phyloP scores from a whole-genome alignment of 2,329 filamentous ascomycete genomes.

The Corinectria fuckeliana region DNA sequence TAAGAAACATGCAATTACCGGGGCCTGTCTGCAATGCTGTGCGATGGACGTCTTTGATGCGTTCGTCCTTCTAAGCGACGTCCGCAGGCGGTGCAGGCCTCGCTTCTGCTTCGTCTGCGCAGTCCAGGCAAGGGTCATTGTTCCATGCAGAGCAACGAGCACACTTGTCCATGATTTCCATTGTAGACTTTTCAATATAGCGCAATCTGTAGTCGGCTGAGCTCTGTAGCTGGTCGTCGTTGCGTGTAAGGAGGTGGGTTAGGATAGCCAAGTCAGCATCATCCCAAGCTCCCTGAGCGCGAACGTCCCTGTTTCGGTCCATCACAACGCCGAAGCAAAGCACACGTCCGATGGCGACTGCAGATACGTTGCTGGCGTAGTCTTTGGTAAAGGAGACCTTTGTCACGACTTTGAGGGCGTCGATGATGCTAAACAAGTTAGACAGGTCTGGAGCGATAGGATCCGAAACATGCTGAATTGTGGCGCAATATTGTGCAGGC shows the following conservation, averaged over 20 bases:
- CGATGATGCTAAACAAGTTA: constrained; percentile 19
- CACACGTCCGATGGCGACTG: constrained; percentile 6
- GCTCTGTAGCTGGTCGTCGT: not conserved
- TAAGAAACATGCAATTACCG: constrained; percentile 23
- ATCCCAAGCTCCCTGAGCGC: constrained; percentile 13
- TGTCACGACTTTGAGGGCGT: not conserved
- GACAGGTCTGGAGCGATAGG: constrained; percentile 22
- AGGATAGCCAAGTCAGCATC: constrained; percentile 21
- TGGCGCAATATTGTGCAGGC: constrained; percentile 14
- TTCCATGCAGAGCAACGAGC: not conserved
- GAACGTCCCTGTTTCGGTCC: not conserved
- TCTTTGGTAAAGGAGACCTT: constrained; percentile 7
- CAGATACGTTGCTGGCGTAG: constrained; percentile 1
- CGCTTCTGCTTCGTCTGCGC: not conserved
- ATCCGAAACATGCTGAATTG: constrained; percentile 16
- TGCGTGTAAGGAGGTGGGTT: constrained; percentile 2
- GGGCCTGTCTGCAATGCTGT: constrained; percentile 19
- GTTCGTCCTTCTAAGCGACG: constrained; percentile 2
- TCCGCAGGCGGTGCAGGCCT: constrained; percentile 1
- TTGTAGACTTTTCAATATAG: constrained; percentile 9
- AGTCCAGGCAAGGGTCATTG: constrained; percentile 8
- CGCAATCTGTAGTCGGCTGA: not conserved
- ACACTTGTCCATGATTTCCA: constrained; percentile 11
- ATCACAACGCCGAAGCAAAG: constrained; percentile 26
- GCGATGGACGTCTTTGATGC: not conserved